phyloP scores from a whole-genome alignment of 768 basidiomycete species.

The Lactifluus hygrophoroides region DNA sequence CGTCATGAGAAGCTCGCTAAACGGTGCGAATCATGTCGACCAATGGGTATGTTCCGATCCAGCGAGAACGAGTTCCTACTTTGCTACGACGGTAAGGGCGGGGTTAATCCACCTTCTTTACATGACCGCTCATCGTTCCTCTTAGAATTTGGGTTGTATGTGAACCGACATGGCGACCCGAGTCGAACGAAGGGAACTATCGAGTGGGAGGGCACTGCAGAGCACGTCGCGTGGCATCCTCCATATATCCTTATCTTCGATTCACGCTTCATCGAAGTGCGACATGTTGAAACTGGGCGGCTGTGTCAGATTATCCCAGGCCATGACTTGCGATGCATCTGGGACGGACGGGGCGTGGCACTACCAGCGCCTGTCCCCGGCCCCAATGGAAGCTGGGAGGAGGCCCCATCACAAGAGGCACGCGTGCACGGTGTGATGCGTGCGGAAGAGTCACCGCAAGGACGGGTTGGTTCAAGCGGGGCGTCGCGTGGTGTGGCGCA shows the following conservation, averaged over 20 bases:
- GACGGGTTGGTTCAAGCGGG: constrained; percentile 27
- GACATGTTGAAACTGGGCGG: constrained; percentile 72
- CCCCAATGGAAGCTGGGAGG: constrained; percentile 38
- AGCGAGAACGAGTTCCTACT: constrained; percentile 84
- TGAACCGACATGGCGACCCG: constrained; percentile 86
- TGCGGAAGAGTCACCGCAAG: constrained; percentile 31
- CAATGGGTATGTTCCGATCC: constrained; percentile 84
- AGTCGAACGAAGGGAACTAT: constrained; percentile 62
- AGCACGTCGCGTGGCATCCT: constrained; percentile 80
- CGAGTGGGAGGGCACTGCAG: constrained; percentile 93
- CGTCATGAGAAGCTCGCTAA: constrained; percentile 60
- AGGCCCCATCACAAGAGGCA: constrained; percentile 60
- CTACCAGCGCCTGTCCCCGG: constrained; percentile 31
- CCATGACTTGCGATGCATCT: constrained; percentile 74
- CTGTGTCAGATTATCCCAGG: constrained; percentile 79
- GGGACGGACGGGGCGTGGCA: constrained; percentile 66
- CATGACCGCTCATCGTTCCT: constrained; percentile 1
- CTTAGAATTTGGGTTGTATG: constrained; percentile 84
- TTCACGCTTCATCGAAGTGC: constrained; percentile 82
- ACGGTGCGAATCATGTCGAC: constrained; percentile 71
- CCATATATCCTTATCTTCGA: constrained; percentile 88
- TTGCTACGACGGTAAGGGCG: constrained; percentile 69
- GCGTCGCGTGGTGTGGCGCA: constrained; percentile 45
- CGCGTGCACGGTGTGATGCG: constrained; percentile 86
- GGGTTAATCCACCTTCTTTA: background rate